A percentile compares a stretch with the other conserved stretches of the same genome.
Conservation (phyloP, 2,329 filamentous ascomycete genomes). For the Verticillium tricorpus region DNA sequence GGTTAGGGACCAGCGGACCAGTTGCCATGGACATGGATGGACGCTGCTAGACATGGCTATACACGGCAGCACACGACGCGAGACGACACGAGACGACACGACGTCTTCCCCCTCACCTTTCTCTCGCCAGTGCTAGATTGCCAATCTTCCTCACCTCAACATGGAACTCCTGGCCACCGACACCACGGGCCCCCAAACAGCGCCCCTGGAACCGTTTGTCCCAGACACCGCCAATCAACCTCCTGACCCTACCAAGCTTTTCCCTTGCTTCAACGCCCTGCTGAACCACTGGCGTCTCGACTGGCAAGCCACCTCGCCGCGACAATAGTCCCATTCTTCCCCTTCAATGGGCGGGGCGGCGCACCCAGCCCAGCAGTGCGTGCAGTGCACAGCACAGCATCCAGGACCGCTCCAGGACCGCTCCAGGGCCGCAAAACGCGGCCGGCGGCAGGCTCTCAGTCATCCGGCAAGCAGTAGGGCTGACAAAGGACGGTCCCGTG, state of each 20-base stretch:
- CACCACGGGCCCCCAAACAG: background rate
- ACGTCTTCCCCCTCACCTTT: background rate
- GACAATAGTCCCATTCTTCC: background rate
- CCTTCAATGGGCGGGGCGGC: background rate
- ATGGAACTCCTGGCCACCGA: background rate
- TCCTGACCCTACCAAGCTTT: background rate
- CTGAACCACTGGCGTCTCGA: background rate
- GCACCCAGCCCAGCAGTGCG: background rate
- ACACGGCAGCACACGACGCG: background rate
- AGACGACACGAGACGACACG: background rate
- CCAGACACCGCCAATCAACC: background rate
- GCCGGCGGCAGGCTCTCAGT: background rate
- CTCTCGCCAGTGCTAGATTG: background rate
- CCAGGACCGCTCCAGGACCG: background rate
- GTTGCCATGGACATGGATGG: no score
- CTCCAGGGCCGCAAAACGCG: background rate
- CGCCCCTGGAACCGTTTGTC: background rate
- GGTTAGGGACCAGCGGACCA: no score
- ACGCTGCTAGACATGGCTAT: background rate
- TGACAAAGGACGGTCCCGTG: background rate
- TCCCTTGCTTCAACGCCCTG: background rate
- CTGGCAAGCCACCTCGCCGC: background rate
- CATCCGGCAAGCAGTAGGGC: background rate
- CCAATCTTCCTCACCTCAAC: background rate
- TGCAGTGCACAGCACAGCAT: background rate